phyloP scores from a whole-genome alignment of 2,329 filamentous ascomycete genomes.

The Penicillium sp. region DNA sequence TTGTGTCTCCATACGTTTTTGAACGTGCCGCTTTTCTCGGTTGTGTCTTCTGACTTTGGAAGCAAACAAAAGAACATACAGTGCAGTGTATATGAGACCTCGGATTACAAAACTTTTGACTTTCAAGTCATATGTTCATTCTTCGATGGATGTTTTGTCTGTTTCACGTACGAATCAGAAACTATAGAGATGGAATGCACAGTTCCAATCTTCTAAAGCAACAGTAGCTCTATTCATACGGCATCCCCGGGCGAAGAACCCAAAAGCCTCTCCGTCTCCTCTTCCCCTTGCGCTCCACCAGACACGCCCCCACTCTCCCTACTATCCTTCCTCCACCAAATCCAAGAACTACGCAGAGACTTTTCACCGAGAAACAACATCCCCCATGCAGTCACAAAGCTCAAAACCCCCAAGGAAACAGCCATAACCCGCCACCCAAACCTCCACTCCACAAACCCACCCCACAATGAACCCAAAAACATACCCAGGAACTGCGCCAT shows the following conservation, averaged over 20 bases:
- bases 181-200: not conserved
- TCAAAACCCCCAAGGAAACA: conserved; percentile 34
- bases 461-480: conserved; percentile 63
- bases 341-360: not conserved
- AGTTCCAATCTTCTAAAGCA: not conserved
- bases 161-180: not conserved
- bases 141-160: not conserved
- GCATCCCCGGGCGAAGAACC: not conserved
- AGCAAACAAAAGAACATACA: not conserved
- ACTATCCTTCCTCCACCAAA: conserved; percentile 8
- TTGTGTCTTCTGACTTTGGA: not conserved
- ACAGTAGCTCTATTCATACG: not conserved
- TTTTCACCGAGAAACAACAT: conserved; percentile 28
- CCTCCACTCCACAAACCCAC: conserved; percentile 48
- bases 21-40: not conserved
- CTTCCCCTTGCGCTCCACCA: not conserved
- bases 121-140: not conserved
- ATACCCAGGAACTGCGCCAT: conserved; percentile 66
- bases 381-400: conserved; percentile 32
- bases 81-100: not conserved
- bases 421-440: conserved; percentile 40
- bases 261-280: conserved; percentile 11
- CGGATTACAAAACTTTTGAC: not conserved
- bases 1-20: not conserved
- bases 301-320: conserved; percentile 10